Percentiles rank a stretch among this genome's conserved stretches.
Evolutionary conservation across 2,329 filamentous ascomycete species (phyloP).

Genomic region (Ceratocystis huliohia): DNA sequence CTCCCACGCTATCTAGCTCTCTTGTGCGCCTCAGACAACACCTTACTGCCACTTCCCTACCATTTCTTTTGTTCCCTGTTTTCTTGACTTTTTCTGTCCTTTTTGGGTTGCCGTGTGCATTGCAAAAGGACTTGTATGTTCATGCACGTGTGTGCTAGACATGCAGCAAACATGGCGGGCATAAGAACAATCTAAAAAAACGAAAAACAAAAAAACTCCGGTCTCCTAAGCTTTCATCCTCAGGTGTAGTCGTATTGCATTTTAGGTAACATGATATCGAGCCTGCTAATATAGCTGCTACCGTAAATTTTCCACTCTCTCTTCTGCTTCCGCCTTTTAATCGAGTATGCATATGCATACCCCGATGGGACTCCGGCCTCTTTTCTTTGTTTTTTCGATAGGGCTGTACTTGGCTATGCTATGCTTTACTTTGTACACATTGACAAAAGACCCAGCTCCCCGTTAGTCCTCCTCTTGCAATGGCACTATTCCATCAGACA

Average conservation of each 20-base stretch:
- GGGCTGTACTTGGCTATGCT: background rate
- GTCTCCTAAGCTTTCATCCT: background rate
- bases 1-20: no score
- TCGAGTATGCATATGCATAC: background rate
- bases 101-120: background rate
- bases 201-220: background rate
- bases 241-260: background rate
- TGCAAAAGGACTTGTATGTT: background rate
- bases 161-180: background rate
- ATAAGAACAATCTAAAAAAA: background rate
- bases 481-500: background rate
- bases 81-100: background rate
- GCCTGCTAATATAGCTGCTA: background rate
- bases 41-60: background rate
- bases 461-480: background rate
- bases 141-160: constrained; percentile 1
- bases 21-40: no score
- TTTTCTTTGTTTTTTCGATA: background rate
- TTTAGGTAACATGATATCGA: background rate
- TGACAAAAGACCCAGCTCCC: background rate
- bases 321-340: background rate
- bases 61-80: background rate
- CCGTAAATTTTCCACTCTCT: background rate
- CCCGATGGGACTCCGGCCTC: background rate
- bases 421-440: background rate